Evolutionary conservation across 768 basidiomycete species (phyloP).

Genomic region (Suillus lakei): DNA sequence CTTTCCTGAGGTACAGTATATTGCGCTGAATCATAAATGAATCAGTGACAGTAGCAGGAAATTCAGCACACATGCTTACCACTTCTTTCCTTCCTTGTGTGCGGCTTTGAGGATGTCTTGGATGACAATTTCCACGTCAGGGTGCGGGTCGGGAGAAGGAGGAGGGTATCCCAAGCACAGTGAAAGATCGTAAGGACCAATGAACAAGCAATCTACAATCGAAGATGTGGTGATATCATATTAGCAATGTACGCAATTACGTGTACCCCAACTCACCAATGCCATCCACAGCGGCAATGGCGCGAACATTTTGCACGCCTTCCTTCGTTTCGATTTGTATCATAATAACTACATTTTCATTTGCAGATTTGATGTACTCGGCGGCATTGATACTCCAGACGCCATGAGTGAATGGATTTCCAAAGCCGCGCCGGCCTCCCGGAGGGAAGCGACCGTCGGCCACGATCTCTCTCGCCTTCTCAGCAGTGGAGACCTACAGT

Average conservation of each 20-base stretch:
- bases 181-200: slow-evolving; percentile 74
- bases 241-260: background rate
- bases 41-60: background rate
- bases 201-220: slow-evolving; percentile 54
- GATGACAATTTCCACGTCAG: slow-evolving; percentile 64
- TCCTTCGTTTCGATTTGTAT: slow-evolving; percentile 72
- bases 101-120: slow-evolving; percentile 53
- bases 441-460: slow-evolving; percentile 67
- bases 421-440: slow-evolving; percentile 64
- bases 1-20: slow-evolving; percentile 51
- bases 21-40: slow-evolving; percentile 40
- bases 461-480: slow-evolving; percentile 60
- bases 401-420: slow-evolving; percentile 64
- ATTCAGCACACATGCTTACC: slow-evolving; percentile 41
- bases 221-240: background rate
- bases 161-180: slow-evolving; percentile 61
- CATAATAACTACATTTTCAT: slow-evolving; percentile 58
- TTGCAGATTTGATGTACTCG: slow-evolving; percentile 61
- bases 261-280: slow-evolving; percentile 46
- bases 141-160: slow-evolving; percentile 67
- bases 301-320: slow-evolving; percentile 60
- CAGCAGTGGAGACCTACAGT: slow-evolving; percentile 56
- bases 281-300: slow-evolving; percentile 65
- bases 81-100: slow-evolving; percentile 66
- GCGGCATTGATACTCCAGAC: slow-evolving; percentile 55